Conservation (phyloP, 2,329 filamentous ascomycete genomes). For the Podosphaera fusca region DNA sequence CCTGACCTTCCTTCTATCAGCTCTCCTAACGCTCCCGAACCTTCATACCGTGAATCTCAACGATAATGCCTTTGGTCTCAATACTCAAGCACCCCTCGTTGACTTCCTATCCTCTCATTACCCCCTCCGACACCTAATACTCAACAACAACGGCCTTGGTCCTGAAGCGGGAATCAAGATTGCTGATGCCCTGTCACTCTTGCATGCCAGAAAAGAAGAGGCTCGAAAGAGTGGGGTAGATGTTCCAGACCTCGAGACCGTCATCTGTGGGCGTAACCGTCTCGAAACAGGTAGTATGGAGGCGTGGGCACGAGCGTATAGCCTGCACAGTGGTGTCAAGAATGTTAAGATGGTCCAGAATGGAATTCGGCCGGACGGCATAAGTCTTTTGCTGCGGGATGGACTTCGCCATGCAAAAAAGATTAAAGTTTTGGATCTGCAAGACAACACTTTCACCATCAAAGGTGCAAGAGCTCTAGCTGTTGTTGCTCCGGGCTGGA, state of each 20-base stretch:
- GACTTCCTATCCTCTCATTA: constrained; percentile 75
- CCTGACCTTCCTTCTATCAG: constrained; percentile 61
- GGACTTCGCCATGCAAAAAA: constrained; percentile 49
- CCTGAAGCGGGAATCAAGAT: constrained; percentile 76
- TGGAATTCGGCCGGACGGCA: constrained; percentile 84
- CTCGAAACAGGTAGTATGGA: constrained; percentile 92
- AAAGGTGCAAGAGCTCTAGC: constrained; percentile 59
- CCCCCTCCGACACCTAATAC: constrained; percentile 77
- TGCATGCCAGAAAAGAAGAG: constrained; percentile 65
- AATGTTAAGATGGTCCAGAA: constrained; percentile 96
- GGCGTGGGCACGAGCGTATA: constrained; percentile 76
- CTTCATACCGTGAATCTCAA: constrained; percentile 86
- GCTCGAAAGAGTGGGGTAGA: constrained; percentile 47
- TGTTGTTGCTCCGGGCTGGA: constrained; percentile 51
- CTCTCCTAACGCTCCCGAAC: constrained; percentile 64
- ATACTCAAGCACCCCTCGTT: constrained; percentile 78
- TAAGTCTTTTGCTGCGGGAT: constrained; percentile 54
- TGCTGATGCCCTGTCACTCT: constrained; percentile 61
- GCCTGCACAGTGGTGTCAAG: constrained; percentile 59
- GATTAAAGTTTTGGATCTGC: constrained; percentile 64
- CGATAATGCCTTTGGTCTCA: constrained; percentile 94
- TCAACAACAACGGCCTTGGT: constrained; percentile 96
- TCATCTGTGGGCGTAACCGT: constrained; percentile 88
- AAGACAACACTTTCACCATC: constrained; percentile 91
- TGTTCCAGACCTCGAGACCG: constrained; percentile 74